Conservation (phyloP, 192 early-diverging fungal genomes). For the Paraglomus brasilianum region DNA sequence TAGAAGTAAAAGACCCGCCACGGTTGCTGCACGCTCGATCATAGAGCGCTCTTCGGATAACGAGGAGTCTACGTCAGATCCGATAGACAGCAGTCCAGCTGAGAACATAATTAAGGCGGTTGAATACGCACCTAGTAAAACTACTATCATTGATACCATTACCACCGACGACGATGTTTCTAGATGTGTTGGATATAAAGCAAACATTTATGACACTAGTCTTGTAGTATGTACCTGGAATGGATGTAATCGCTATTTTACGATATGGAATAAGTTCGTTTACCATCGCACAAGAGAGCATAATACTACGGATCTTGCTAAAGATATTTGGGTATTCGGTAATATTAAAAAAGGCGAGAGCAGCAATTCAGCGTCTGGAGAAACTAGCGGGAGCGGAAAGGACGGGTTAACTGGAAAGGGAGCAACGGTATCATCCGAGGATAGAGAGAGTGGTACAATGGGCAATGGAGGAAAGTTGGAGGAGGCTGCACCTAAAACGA, state of each 20-base stretch:
- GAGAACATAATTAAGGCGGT: background rate
- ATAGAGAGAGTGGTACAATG: too few relatives aligned
- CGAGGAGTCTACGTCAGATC: too few relatives aligned
- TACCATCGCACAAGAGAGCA: slow-evolving; percentile 27
- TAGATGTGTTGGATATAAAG: slow-evolving; percentile 33
- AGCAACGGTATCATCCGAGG: background rate
- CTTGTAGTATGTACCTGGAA: slow-evolving; percentile 30
- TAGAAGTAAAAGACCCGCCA: too few relatives aligned
- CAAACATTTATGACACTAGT: slow-evolving; percentile 29
- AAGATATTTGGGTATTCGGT: slow-evolving; percentile 30
- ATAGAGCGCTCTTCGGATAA: too few relatives aligned
- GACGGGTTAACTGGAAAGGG: too few relatives aligned
- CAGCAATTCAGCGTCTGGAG: background rate
- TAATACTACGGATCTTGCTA: slow-evolving; percentile 24
- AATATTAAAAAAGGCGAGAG: slow-evolving; percentile 32
- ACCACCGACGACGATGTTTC: slow-evolving; percentile 25
- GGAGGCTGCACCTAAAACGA: background rate
- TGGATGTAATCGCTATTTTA: slow-evolving; percentile 30
- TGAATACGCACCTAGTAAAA: slow-evolving; percentile 13
- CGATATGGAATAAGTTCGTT: slow-evolving; percentile 26
- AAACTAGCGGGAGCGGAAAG: background rate
- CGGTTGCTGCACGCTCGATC: too few relatives aligned
- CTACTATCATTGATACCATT: slow-evolving; percentile 13
- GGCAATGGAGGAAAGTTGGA: background rate
- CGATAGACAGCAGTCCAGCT: too few relatives aligned